Conservation (phyloP, 768 basidiomycete species). For the Tephrocybe sp. region DNA sequence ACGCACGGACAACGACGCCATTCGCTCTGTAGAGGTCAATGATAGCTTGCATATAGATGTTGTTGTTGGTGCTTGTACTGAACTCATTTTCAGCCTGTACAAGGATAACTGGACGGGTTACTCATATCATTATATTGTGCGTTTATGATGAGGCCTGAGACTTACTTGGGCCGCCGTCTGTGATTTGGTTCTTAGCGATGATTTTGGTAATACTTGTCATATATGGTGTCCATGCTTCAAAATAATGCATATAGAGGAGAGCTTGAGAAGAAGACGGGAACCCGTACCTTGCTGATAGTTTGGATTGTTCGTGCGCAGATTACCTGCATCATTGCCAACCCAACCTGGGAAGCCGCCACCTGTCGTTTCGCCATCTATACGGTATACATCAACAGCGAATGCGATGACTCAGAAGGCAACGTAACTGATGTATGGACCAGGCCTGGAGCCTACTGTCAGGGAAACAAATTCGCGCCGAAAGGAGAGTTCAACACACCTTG, state of each 20-base stretch:
- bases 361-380: constrained; percentile 48
- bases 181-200: constrained; percentile 55
- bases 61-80: constrained; percentile 39
- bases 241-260: neutral
- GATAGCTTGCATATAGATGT: constrained; percentile 50
- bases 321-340: constrained; percentile 53
- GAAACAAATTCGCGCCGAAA: neutral
- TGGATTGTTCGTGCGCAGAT: constrained; percentile 48
- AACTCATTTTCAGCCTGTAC: constrained; percentile 60
- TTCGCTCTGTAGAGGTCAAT: constrained; percentile 44
- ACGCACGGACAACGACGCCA: constrained; percentile 48
- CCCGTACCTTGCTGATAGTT: constrained; percentile 42
- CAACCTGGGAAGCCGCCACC: constrained; percentile 61
- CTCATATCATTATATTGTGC: neutral
- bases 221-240: constrained; percentile 54
- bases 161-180: constrained; percentile 58
- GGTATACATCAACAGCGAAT: neutral
- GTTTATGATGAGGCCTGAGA: constrained; percentile 5
- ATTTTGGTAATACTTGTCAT: constrained; percentile 49
- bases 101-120: constrained; percentile 37
- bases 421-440: constrained; percentile 55
- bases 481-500: constrained; percentile 32
- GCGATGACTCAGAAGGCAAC: constrained; percentile 4
- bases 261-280: neutral
- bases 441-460: constrained; percentile 25